Conservation (phyloP, 2,329 filamentous ascomycete species). For the Fusarium staphyleae region DNA sequence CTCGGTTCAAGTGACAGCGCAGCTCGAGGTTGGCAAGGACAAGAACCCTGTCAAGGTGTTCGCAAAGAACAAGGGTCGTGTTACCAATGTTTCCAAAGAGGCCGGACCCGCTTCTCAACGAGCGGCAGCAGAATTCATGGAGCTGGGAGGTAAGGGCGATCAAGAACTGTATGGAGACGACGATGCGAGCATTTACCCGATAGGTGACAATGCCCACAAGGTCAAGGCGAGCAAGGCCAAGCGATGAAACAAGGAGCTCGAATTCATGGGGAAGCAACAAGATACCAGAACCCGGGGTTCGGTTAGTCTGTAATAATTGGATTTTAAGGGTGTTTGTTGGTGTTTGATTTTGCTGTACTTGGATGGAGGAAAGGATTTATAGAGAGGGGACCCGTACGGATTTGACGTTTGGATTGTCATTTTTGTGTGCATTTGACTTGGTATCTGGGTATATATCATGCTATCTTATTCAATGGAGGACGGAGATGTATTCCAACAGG, state of each 20-base stretch:
- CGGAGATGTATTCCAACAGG: not conserved
- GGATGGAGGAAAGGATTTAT: constrained; percentile 9
- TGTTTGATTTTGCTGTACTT: constrained; percentile 13
- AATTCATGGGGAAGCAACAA: not conserved
- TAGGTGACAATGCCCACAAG: constrained; percentile 42
- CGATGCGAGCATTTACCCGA: constrained; percentile 57
- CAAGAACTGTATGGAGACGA: constrained; percentile 77
- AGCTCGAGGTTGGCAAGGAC: constrained; percentile 62
- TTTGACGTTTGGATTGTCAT: constrained; percentile 4
- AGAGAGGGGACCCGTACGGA: constrained; percentile 12
- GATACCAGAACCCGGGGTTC: not conserved
- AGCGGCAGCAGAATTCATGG: constrained; percentile 78
- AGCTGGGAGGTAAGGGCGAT: constrained; percentile 86
- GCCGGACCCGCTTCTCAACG: constrained; percentile 71
- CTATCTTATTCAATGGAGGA: not conserved
- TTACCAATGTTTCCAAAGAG: constrained; percentile 60
- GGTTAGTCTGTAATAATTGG: constrained; percentile 6
- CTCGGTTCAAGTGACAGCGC: constrained; percentile 64
- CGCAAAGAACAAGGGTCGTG: constrained; percentile 67
- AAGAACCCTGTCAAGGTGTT: constrained; percentile 75
- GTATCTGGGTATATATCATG: too few species aligned
- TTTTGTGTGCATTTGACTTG: not conserved
- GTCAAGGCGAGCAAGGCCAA: constrained; percentile 42
- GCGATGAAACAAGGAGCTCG: constrained; percentile 7
- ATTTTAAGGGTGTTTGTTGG: not conserved